phyloP scores from a whole-genome alignment of 2,329 filamentous ascomycete species.

The Colletotrichum cereale region DNA sequence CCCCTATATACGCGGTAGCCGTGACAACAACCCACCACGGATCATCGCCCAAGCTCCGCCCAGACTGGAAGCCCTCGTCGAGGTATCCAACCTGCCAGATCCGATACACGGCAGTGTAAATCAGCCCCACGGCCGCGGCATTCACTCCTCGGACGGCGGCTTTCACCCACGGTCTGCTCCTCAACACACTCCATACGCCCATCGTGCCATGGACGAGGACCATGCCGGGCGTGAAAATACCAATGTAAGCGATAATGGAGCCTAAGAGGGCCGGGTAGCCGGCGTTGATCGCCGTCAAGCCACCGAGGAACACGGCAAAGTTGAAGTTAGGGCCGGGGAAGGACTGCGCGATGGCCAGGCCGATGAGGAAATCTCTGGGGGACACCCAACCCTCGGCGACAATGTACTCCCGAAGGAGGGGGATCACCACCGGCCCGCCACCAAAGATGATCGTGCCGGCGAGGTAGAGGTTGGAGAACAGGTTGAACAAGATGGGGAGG shows the following conservation, averaged over 20 bases:
- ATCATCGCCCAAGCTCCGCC: conserved; percentile 64
- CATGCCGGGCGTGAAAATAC: conserved; percentile 62
- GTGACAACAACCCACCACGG: conserved; percentile 71
- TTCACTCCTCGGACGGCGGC: conserved; percentile 64
- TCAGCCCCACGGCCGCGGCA: conserved; percentile 66
- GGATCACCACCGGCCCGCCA: conserved; percentile 70
- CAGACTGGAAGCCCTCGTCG: conserved; percentile 55
- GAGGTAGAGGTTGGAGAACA: conserved; percentile 77
- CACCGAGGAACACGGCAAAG: conserved; percentile 69
- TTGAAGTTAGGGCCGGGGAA: conserved; percentile 63
- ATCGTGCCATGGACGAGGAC: conserved; percentile 58
- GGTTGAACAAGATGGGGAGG: conserved; percentile 60
- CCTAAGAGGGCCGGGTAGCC: conserved; percentile 56
- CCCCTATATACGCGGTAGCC: conserved; percentile 52
- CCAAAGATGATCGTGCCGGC: conserved; percentile 74
- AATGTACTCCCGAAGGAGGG: conserved; percentile 66
- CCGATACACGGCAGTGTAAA: conserved; percentile 70
- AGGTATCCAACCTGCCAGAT: conserved; percentile 69
- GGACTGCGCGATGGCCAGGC: conserved; percentile 75
- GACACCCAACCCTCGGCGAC: conserved; percentile 75
- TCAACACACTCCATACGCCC: conserved; percentile 63
- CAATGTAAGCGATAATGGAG: conserved; percentile 61
- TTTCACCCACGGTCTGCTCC: conserved; percentile 56
- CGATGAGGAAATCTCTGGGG: conserved; percentile 74
- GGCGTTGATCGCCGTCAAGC: conserved; percentile 57